phyloP scores from a whole-genome alignment of 2,329 filamentous ascomycete genomes.

The Helotiales sp. region DNA sequence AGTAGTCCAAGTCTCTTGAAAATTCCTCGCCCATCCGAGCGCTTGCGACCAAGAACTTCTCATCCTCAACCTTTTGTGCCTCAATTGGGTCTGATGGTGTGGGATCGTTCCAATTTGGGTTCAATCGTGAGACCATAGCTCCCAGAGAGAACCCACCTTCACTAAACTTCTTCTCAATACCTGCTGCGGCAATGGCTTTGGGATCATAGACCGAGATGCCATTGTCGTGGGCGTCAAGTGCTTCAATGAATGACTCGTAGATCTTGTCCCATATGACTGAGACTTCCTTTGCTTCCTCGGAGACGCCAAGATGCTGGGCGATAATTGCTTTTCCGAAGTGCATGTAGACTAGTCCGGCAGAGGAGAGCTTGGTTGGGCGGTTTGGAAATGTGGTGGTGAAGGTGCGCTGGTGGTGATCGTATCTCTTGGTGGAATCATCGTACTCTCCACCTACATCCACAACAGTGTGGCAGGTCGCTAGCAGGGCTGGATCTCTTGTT shows the following conservation, averaged over 20 bases:
- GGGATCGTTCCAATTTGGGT: conserved; percentile 77
- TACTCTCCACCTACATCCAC: conserved; percentile 98
- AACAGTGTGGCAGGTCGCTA: conserved; percentile 86
- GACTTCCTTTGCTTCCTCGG: conserved; percentile 65
- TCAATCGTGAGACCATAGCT: conserved; percentile 77
- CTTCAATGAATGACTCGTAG: conserved; percentile 92
- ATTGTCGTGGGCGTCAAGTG: conserved; percentile 97
- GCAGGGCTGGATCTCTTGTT: conserved; percentile 78
- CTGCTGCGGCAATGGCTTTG: conserved; percentile 64
- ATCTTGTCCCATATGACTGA: conserved; percentile 81
- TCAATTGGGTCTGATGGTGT: conserved; percentile 50
- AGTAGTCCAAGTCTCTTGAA: conserved; percentile 75
- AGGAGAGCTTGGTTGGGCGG: conserved; percentile 85
- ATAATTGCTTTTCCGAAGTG: conserved; percentile 91
- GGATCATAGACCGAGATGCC: conserved; percentile 83
- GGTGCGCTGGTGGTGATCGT: conserved; percentile 95
- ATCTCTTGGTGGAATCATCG: conserved; percentile 72
- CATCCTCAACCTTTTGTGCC: conserved; percentile 76
- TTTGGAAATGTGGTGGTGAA: conserved; percentile 85
- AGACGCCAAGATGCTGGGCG: conserved; percentile 61
- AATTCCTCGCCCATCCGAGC: conserved; percentile 88
- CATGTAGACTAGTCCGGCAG: conserved; percentile 91
- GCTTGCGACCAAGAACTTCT: conserved; percentile 75
- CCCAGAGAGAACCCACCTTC: conserved; percentile 82
- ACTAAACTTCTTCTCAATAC: conserved; percentile 79